These are phyloP conservation scores for Brassica cretica DNA, from an alignment of 345 rosid species.

Conservation along the genomic window DNA sequence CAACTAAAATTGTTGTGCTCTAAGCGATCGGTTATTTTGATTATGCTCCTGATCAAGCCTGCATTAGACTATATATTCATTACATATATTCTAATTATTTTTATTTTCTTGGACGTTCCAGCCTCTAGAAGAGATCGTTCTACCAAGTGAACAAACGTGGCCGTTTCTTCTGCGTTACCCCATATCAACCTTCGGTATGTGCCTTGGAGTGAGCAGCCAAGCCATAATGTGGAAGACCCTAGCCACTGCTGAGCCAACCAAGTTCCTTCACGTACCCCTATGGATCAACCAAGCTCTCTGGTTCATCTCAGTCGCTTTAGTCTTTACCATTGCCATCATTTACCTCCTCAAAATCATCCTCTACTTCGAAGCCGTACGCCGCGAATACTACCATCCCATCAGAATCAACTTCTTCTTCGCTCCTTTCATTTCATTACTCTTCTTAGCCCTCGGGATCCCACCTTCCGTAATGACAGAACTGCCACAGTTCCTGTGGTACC, in stretches of 20 bases:
- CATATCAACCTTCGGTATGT: slow-evolving; percentile 77
- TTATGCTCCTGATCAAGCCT: neutral
- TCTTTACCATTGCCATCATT: slow-evolving; percentile 41
- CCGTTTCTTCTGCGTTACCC: slow-evolving; percentile 81
- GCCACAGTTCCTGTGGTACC: slow-evolving; percentile 62
- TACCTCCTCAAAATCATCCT: slow-evolving; percentile 62
- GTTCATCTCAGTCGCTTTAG: slow-evolving; percentile 57
- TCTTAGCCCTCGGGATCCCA: slow-evolving; percentile 73
- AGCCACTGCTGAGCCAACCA: slow-evolving; percentile 59
- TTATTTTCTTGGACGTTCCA: slow-evolving; percentile 22
- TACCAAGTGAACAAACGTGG: slow-evolving; percentile 73
- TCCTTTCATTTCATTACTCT: slow-evolving; percentile 78
- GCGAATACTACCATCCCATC: slow-evolving; percentile 82
- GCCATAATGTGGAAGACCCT: slow-evolving; percentile 79
- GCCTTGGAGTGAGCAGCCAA: slow-evolving; percentile 89
- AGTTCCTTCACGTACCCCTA: slow-evolving; percentile 57
- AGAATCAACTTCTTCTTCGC: slow-evolving; percentile 89
- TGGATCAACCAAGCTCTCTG: slow-evolving; percentile 54
- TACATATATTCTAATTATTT: neutral
- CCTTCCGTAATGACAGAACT: slow-evolving; percentile 43
- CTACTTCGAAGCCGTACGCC: slow-evolving; percentile 81
- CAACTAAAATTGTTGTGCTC: neutral
- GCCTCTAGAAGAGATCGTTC: slow-evolving; percentile 67
- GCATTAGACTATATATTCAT: neutral
- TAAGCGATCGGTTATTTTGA: neutral